Base-by-base conservation (phyloP, 495 filamentous ascomycete genomes). In the Penicillium atrosanguineum region DNA sequence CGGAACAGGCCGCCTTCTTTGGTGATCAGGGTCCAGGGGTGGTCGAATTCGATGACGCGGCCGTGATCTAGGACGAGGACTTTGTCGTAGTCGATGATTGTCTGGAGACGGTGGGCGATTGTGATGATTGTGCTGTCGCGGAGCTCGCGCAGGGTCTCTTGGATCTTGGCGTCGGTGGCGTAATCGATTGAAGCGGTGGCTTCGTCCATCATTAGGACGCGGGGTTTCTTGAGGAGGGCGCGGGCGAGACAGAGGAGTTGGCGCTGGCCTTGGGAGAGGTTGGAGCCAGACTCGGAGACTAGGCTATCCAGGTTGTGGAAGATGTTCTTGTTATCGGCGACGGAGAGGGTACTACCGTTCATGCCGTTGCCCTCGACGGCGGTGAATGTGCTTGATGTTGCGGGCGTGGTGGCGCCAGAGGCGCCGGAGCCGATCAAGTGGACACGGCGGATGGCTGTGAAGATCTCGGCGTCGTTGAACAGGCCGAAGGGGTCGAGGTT, bases 161-260 rank as follows among this genome's bases (percentile, higher is more conserved):
- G 95, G 65, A 99, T 97, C 70, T 96, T 96, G 53, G 84, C 75
- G 63, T 99, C 95, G 15, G 94, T 99, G 31, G 84, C 85, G 71
- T 97, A 97, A 77, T 99, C 95, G 65, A 99, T 97, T 1, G 90
- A 95, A 0, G 94, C 95, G 21, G 95, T 99, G 16, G 95, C 95
- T 76, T 99, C 95, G 70, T 99, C 95, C 94, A 99, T 97, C 66
- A 99, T 87, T 4, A 99, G 75, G 16, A 99, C 94, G 40, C 86
- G 89, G 0, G 95, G 94, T 28, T 82, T 82, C 75, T 92, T 97
- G 61, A 99, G 87, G 42, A 99, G 80, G 0, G 95, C 95, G 18
- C 95, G 87, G 2, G 95, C 95, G 15, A 99, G 86, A 61, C 95
- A 99, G 41, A 99, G 79, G 14, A 99, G 88, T 71, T 99, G 95